These are phyloP conservation scores for Penicillium sp. DNA, from an alignment of 2,329 filamentous ascomycete species.

Conservation along the genomic window DNA sequence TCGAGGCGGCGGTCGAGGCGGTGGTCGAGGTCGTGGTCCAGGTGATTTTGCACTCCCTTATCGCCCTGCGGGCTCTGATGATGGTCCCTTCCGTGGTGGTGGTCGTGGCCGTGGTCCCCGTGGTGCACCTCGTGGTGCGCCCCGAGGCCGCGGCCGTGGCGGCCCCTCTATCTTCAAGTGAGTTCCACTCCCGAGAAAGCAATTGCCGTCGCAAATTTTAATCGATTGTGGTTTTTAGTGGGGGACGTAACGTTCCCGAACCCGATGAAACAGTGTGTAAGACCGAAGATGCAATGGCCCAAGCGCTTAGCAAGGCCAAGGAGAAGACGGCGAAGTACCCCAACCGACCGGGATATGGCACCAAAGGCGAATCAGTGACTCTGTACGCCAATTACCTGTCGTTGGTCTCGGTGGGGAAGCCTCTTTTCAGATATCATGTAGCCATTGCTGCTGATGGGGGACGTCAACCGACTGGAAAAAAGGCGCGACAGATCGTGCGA, in stretches of 20 bases:
- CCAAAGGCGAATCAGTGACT: conserved; percentile 25
- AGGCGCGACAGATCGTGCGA: conserved; percentile 46
- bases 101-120: conserved; percentile 15
- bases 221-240: conserved; percentile 12
- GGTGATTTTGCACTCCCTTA: conserved; percentile 13
- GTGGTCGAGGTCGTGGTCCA: conserved; percentile 20
- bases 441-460: conserved; percentile 25
- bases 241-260: conserved; percentile 14
- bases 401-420: conserved; percentile 33
- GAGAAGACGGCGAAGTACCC: conserved; percentile 26
- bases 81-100: conserved; percentile 22
- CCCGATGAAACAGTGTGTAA: conserved; percentile 24
- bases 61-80: too few species aligned
- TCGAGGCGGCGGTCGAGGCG: conserved; percentile 16
- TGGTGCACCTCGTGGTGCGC: too few species aligned
- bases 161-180: conserved; percentile 29
- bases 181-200: conserved; percentile 18
- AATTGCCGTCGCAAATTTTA: neutral
- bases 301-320: conserved; percentile 19
- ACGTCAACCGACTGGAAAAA: conserved; percentile 34
- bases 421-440: conserved; percentile 42
- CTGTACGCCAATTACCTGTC: conserved; percentile 40
- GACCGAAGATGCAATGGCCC: conserved; percentile 25
- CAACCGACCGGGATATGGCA: conserved; percentile 37
- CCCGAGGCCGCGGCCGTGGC: conserved; percentile 9